These are phyloP conservation scores for Trametes maxima DNA, from an alignment of 768 basidiomycete genomes.

Conservation along the genomic window DNA sequence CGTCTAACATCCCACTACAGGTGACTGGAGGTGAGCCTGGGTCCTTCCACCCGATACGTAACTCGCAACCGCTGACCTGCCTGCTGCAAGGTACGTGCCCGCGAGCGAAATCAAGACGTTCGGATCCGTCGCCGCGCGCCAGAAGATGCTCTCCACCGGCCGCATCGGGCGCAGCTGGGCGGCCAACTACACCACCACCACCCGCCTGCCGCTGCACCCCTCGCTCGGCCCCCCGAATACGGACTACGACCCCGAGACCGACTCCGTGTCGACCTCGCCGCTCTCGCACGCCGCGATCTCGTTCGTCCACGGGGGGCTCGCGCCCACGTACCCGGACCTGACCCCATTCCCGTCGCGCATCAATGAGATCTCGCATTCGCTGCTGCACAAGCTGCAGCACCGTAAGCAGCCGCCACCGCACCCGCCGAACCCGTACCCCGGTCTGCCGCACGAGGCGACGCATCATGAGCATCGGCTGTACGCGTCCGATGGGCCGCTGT, in stretches of 20 bases:
- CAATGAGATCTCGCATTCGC: constrained; percentile 69
- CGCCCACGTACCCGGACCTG: constrained; percentile 72
- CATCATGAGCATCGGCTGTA: constrained; percentile 73
- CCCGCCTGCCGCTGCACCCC: constrained; percentile 79
- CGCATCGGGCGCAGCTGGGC: constrained; percentile 84
- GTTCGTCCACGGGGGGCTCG: constrained; percentile 92
- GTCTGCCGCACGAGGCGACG: constrained; percentile 68
- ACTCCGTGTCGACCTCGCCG: constrained; percentile 36
- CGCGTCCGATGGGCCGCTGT: constrained; percentile 79
- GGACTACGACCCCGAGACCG: constrained; percentile 48
- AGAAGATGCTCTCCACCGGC: constrained; percentile 74
- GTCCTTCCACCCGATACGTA: background rate
- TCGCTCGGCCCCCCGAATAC: constrained; percentile 69
- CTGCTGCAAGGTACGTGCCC: constrained; percentile 70
- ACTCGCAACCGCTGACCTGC: background rate
- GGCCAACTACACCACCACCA: constrained; percentile 78
- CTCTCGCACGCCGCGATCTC: constrained; percentile 82
- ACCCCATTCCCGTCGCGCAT: constrained; percentile 84
- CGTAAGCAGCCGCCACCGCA: constrained; percentile 69
- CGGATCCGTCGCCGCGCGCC: constrained; percentile 68
- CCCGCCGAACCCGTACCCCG: constrained; percentile 76
- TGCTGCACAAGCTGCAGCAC: constrained; percentile 71
- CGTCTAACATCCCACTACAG: constrained; percentile 34
- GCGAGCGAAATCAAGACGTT: constrained; percentile 82
- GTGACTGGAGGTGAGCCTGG: constrained; percentile 75